Evolutionary conservation across 495 filamentous ascomycete species (phyloP), one percentile per base, ranked within the genome.

Genomic region (Lophium mytilinum): DNA sequence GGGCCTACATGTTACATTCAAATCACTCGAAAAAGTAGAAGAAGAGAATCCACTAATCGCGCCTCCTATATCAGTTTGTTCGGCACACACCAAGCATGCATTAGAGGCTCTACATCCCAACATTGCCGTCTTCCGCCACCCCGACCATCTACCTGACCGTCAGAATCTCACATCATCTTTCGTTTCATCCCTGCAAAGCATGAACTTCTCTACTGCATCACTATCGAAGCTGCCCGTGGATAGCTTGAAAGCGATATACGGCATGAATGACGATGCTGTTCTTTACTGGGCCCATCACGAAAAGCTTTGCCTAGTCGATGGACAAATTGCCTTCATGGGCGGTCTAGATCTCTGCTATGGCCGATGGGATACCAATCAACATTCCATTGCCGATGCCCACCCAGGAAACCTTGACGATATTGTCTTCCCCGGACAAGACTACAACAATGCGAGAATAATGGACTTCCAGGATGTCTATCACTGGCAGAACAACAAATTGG

Each of bases 231-330:
- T 88, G 50, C 83, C 86, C 0, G 74, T 72, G 24, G 86, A 90
- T 55, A 72, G 82, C 0, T 62, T 94, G 30, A 84, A 90, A 65
- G 78, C 80, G 1, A 70, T 97, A 1, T 97, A 95, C 64, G 92
- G 92, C 45, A 80, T 81, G 52, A 79, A 83, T 47, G 88, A 90
- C 33, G 90, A 86, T 53, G 80, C 87, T 5, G 86, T 95, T 17
- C 71, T 97, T 4, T 97, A 89, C 70, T 97, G 90, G 90, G 90
- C 92, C 0, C 92, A 97, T 61, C 92, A 96, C 58, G 92, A 97
- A 70, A 97, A 97, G 72, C 77, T 97, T 7, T 92, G 86, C 60
- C 62, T 96, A 9, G 72, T 97, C 36, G 92, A 97, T 68, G 82
- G 86, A 1, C 73, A 76, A 9, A 79, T 83, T 60, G 91, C 87